Evolutionary conservation across 139 green algal genomes (phyloP), one percentile per base, ranked within the genome.

Genomic region (Closterium sp.): DNA sequence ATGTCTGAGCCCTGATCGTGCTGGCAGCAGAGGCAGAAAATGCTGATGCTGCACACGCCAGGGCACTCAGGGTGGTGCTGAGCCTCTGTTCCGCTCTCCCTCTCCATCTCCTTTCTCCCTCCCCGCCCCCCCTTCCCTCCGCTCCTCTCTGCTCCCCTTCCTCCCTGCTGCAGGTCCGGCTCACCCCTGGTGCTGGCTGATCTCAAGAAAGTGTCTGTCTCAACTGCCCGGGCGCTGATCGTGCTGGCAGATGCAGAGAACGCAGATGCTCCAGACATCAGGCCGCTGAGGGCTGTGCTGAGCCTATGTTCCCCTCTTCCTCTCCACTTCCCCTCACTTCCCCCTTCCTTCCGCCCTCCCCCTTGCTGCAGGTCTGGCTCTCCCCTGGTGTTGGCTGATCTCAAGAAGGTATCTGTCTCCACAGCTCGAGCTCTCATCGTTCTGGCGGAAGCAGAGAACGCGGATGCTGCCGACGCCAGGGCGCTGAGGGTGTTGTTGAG

Each of bases 51-150:
- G n/a, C n/a, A n/a, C n/a, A n/a, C n/a, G n/a, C n/a, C n/a, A n/a
- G n/a, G n/a, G n/a, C n/a, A n/a, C n/a, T n/a, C n/a, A n/a, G n/a
- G 31, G 95, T 97, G 2, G 95, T 96, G 31, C 89, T 97, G 22
- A 31, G 34, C 34, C 34, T 42, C 34, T 42, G 34, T 42, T 42
- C 34, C 9, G 34, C 34, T 42, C 34, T 42, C 34, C 34, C 34
- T 42, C 34, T 42, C 34, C 34, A n/a, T n/a, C n/a, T n/a, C n/a
- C n/a, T n/a, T n/a, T n/a, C n/a, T n/a, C n/a, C n/a, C n/a, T 62
- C 5, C 42, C 5, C 7, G 5, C 42, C 42, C 42, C 42, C 42
- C 42, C 42, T 7, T 7, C 42, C 7, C 42, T 7, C 42, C 42
- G 5, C 42, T 7, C 42, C 42, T 5, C 42, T 62, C 42, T 62